Base-by-base conservation (phyloP, 1,139 yeast species). In the Hanseniaspora sp. region DNA sequence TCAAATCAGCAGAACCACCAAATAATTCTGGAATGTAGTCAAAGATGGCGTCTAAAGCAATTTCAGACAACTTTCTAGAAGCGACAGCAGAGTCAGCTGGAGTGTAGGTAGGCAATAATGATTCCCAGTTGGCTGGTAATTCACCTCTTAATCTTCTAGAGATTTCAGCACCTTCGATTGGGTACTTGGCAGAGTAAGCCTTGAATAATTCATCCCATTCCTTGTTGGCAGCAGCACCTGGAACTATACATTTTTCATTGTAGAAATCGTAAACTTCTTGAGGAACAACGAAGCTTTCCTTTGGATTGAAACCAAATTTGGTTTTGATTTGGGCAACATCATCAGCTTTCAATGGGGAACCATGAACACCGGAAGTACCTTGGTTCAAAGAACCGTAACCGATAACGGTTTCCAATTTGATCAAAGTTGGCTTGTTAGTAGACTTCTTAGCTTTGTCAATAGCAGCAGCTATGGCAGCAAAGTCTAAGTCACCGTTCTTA, bases 1-100 rank as follows among this genome's bases (percentile, higher is more conserved):
- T 92, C 74, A 92, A 81, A 75, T 92, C 98, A 58, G 98, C 98
- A 62, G 98, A 90, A 67, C 98, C 98, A 75, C 97, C 97, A 67
- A 92, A 74, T 59, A 92, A 75, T 76, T 90, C 97, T 57, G 98
- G 98, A 48, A 94, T 63, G 53, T 64, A 77, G 46, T 76, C 79
- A 65, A 78, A 76, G 63, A 92, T 73, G 64, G 76, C 74, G 63
- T 78, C 74, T 66, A 92, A 75, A 54, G 85, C 87, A 62, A 77
- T 78, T 77, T 92, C 97, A 57, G 95, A 85, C 67, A 90, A 78
- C 77, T 92, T 92, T 81, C 98, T 86, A 60, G 97, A 82, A 62
- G 98, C 98, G 62, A 88, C 76, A 52, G 96, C 82, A 63, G 78
- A 74, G 74, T 92, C 98, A 37, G 69, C 66, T 57, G 95, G 77